These are phyloP conservation scores for Bryoglossum gracile DNA, from an alignment of 495 filamentous ascomycete genomes.

Conservation along the genomic window DNA sequence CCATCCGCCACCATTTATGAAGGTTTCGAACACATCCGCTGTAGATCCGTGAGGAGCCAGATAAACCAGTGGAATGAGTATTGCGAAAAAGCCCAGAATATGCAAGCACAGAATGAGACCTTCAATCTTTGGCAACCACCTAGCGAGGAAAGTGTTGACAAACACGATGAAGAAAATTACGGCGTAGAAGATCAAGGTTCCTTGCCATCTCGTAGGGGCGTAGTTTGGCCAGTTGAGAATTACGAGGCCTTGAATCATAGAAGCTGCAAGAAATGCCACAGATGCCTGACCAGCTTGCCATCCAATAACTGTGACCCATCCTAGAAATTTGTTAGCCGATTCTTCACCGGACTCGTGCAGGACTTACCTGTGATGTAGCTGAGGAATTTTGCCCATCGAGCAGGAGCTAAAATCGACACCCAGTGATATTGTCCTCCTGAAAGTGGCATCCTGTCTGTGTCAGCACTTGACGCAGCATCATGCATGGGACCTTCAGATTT, in stretches of 20 bases:
- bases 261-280: conserved; percentile 5
- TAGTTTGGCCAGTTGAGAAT: conserved; percentile 29
- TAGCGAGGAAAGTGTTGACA: conserved; percentile 27
- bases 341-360: not conserved
- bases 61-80: conserved; percentile 36
- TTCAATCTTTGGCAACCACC: conserved; percentile 34
- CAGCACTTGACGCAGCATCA: not conserved
- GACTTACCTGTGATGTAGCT: conserved; percentile 8
- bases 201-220: conserved; percentile 38
- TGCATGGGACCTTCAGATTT: conserved; percentile 10
- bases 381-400: conserved; percentile 13
- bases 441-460: conserved; percentile 3
- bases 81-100: conserved; percentile 39
- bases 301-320: conserved; percentile 18
- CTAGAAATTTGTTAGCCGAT: not conserved
- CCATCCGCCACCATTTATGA: conserved; percentile 37
- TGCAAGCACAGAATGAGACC: conserved; percentile 38
- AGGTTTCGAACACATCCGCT: conserved; percentile 37
- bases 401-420: conserved; percentile 34
- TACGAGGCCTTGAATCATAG: conserved; percentile 19
- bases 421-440: conserved; percentile 15
- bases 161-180: conserved; percentile 32
- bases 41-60: conserved; percentile 27
- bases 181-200: conserved; percentile 37
- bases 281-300: conserved; percentile 12